Conservation (phyloP, 345 rosid genomes). For the Carallia brachiata region DNA sequence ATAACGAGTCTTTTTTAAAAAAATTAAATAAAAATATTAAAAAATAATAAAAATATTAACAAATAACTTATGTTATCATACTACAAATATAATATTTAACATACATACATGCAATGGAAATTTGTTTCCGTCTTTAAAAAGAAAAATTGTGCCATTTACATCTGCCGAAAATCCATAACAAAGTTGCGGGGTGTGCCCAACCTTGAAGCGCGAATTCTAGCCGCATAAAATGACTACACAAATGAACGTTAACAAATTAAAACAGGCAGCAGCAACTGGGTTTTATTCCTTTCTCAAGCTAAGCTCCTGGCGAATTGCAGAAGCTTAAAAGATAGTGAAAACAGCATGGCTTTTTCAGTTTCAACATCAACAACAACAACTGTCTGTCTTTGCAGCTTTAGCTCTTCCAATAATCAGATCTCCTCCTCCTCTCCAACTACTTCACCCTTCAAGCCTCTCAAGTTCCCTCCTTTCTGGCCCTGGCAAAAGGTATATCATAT, state of each 20-base stretch:
- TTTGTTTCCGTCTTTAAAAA: too few species aligned
- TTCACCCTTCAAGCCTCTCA: slow-evolving; percentile 48
- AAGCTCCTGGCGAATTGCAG: neutral
- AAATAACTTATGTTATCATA: too few species aligned
- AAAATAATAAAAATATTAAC: too few species aligned
- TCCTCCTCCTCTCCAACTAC: slow-evolving; percentile 14
- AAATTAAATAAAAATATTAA: too few species aligned
- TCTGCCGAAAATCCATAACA: too few species aligned
- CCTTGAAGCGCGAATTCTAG: too few species aligned
- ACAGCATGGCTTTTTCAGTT: slow-evolving; percentile 46
- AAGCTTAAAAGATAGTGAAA: neutral
- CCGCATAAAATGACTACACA: neutral
- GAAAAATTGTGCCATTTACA: too few species aligned
- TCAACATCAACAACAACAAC: slow-evolving; percentile 19
- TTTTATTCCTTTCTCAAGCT: neutral
- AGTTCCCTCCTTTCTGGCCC: slow-evolving; percentile 82
- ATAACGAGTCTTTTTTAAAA: too few species aligned
- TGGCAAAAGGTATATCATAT: slow-evolving; percentile 54
- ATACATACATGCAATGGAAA: too few species aligned
- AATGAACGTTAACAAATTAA: too few species aligned
- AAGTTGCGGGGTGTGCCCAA: too few species aligned
- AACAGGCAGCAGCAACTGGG: neutral
- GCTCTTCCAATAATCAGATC: slow-evolving; percentile 36
- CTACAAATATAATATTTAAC: too few species aligned
- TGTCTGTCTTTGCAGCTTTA: slow-evolving; percentile 34